Evolutionary conservation across 176 grass and related monocot genomes (phyloP), one percentile per base, ranked within the genome.

Genomic region (Tuctoria greenei): DNA sequence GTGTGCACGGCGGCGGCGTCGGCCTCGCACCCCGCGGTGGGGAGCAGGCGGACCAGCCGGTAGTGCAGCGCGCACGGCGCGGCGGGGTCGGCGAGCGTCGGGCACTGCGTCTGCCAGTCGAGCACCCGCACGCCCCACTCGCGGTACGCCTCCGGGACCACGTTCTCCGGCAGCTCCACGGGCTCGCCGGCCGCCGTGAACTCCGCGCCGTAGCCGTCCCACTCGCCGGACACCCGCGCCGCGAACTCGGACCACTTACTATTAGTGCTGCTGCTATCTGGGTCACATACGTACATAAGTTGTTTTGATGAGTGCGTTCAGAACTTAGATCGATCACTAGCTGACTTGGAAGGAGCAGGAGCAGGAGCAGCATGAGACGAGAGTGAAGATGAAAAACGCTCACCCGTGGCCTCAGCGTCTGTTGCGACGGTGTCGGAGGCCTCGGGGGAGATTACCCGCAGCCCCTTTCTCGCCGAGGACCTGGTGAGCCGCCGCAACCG

Each of bases 71-170:
- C 66, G 65, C 76, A 18, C 15, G 75, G 75, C 10, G 51, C 52
- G 1, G 73, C 44, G 12, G 88, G 88, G 68, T 86, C 80, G 52
- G 91, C 95, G 7, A 98, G 89, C 8, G 91, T 94, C 0, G 95
- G 91, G 89, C 95, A 98, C 87, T 98, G 95, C 66, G 87, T 92
- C 83, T 94, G 95, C 95, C 95, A 98, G 82, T 98, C 91, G 34
- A 90, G 82, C 8, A 98, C 89, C 84, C 71, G 45, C n/a, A 98
- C 91, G 15, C 75, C 91, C 95, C 95, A 98, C 39, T 98, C 91
- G 28, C 91, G 86, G 72, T 79, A 98, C 4, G 91, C 89, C 58
- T 84, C 95, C 4, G 91, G 95, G 4, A 98, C 95, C 23, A 98
- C 91, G 52, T 54, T 77, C 72, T 84, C 73, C 10, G 95, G 91